Evolutionary conservation across 257 asterid species (phyloP), one percentile per base, ranked within the genome.

Genomic region (Parsonsia alboflavescens): DNA sequence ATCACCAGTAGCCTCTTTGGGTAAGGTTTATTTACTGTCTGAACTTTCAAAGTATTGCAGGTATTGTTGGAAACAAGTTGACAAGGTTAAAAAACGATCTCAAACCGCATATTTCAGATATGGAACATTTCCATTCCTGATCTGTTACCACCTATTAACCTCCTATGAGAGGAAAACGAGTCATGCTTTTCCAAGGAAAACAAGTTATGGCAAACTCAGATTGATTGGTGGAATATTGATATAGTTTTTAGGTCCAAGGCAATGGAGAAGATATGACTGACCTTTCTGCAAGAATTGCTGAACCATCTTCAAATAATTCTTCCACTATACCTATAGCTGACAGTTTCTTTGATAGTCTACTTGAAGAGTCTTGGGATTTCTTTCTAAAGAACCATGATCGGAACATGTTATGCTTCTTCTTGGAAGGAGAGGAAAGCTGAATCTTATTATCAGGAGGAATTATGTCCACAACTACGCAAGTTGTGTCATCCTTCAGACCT

Each of bases 401-500:
- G 77, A 82, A 72, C 82, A 73, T 87, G 81, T 80, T 87, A 30
- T 69, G 82, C 73, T 83, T 86, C 81, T 82, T 86, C 81, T 80
- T 84, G 22, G 89, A 81, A 9, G 86, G 80, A 66, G 84, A 53
- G 13, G 86, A 72, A 57, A 90, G 87, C 54, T 54, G 84, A 2
- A 39, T 53, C 7, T 80, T 58, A 46, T 75, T 79, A 56, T 85
- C 84, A 0, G 94, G 91, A 64, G 95, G 92, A 52, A 87, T 84
- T 48, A 89, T 88, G 80, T 91, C 97, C 42, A 91, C 94, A 1
- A 91, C 96, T 73, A 91, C 26, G 80, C 97, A 91, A 24, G 96
- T 91, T 1, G 97, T 91, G 77, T 91, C 97, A 75, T 91, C 97
- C 88, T 87, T 91, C 68, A 91, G 84, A 24, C 97, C 96, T 22